phyloP scores from a whole-genome alignment of 169 alveolate genomes.

The Eimeria sp. region DNA sequence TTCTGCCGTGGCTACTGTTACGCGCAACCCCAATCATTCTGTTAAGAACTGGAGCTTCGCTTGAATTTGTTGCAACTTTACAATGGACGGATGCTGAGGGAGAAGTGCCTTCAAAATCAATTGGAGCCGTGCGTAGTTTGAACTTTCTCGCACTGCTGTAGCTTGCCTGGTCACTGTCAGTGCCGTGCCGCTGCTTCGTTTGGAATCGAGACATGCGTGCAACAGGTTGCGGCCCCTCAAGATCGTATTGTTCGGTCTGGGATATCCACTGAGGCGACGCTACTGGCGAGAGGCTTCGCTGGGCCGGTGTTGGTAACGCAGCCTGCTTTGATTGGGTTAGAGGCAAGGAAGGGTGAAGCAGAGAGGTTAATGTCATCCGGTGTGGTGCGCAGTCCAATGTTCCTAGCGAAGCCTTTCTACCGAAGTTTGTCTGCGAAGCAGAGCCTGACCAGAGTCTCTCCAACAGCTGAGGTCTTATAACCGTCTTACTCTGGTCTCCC shows the following conservation, averaged over 20 bases:
- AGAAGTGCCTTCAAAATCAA: background rate
- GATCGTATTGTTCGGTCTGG: background rate
- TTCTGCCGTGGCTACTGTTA: constrained; percentile 7
- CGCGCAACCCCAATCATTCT: background rate
- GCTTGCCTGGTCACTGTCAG: background rate
- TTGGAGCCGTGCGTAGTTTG: constrained; percentile 21
- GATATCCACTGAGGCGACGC: background rate
- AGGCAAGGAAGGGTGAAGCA: constrained; percentile 16
- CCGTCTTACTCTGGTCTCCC: background rate
- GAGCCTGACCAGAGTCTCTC: background rate
- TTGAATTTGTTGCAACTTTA: background rate
- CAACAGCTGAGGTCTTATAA: constrained; percentile 10
- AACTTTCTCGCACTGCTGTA: background rate
- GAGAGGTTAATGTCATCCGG: constrained; percentile 22
- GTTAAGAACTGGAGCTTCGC: background rate
- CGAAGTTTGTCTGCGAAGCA: background rate
- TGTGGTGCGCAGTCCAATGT: constrained; percentile 3
- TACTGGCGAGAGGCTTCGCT: background rate
- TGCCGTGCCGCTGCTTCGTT: background rate
- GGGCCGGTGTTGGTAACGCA: background rate
- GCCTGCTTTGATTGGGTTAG: background rate
- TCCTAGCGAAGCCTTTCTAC: background rate
- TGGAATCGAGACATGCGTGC: background rate
- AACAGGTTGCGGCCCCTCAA: background rate
- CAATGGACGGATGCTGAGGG: background rate